Conservation (phyloP, 306 rosid genomes). For the Trichosanthes cucumerina region DNA sequence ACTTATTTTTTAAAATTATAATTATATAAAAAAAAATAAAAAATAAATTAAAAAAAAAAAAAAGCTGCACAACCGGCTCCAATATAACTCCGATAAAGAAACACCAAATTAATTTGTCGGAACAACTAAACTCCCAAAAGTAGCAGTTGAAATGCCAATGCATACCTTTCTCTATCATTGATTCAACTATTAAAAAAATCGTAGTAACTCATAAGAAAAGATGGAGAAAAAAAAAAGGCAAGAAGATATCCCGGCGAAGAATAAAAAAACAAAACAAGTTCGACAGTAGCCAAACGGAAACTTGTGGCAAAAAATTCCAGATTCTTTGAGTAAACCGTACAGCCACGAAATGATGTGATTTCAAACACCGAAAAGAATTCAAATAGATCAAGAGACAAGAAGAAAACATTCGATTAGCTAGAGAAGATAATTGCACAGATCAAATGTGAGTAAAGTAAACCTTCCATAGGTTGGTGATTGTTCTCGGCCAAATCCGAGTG, state of each 20-base stretch:
- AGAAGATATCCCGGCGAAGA: not conserved
- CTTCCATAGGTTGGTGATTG: constrained; percentile 87
- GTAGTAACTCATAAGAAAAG: not conserved
- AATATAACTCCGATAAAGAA: not conserved
- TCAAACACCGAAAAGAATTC: constrained; percentile 2
- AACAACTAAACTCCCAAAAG: not conserved
- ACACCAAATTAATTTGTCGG: not conserved
- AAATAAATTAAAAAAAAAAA: not conserved
- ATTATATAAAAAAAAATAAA: too few relatives aligned
- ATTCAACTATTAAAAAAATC: not conserved
- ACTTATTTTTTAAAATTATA: too few relatives aligned
- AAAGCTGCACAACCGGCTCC: not conserved
- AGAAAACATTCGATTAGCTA: not conserved
- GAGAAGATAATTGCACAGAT: constrained; percentile 20
- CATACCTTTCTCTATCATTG: not conserved
- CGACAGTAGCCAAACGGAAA: not conserved
- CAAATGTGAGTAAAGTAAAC: constrained; percentile 23
- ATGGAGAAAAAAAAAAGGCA: not conserved
- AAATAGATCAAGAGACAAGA: not conserved
- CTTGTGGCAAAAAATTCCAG: not conserved
- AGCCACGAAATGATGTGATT: constrained; percentile 3
- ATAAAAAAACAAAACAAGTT: not conserved
- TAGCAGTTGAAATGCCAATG: not conserved
- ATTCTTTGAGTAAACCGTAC: not conserved
- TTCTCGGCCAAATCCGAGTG: constrained; percentile 66